Percentiles rank a stretch among this genome's conserved stretches.
Evolutionary conservation across 345 rosid species (phyloP).

Genomic region (Gynandropsis gynandra): DNA sequence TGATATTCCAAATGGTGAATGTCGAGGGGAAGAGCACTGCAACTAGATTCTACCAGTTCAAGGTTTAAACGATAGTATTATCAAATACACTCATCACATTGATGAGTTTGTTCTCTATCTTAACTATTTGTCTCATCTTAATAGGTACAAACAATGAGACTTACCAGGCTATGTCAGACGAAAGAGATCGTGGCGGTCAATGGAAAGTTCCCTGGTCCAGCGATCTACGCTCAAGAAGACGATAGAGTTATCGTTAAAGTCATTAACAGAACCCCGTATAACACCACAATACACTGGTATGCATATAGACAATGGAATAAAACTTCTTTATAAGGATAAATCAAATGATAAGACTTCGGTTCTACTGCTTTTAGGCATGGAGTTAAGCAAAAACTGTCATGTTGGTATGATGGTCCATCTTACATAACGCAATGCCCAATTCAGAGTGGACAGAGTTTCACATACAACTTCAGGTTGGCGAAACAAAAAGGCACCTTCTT

Average conservation of each 20-base stretch:
- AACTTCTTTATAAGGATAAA: not conserved
- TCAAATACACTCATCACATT: not conserved
- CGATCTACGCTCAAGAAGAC: conserved; percentile 63
- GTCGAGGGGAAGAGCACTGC: conserved; percentile 36
- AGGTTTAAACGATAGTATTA: conserved; percentile 32
- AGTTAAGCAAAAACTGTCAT: conserved; percentile 63
- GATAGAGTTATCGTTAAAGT: conserved; percentile 61
- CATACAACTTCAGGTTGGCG: conserved; percentile 59
- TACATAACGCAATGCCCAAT: conserved; percentile 89
- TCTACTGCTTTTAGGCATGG: conserved; percentile 56
- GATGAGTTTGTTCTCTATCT: not conserved
- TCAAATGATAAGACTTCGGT: not conserved
- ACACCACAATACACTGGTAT: conserved; percentile 82
- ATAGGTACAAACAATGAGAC: conserved; percentile 51
- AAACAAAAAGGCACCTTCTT: conserved; percentile 72
- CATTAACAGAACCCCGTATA: conserved; percentile 61
- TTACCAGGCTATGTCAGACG: conserved; percentile 57
- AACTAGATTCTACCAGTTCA: conserved; percentile 69
- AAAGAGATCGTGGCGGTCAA: conserved; percentile 60
- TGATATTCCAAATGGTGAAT: conserved; percentile 27
- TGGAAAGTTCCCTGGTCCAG: conserved; percentile 70
- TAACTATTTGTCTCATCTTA: not conserved
- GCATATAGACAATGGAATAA: not conserved
- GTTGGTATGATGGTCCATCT: conserved; percentile 91
- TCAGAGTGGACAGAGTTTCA: conserved; percentile 62